These are phyloP conservation scores for Picea sitchensis DNA, from an alignment of 75 land plant species.

Conservation along the genomic window DNA sequence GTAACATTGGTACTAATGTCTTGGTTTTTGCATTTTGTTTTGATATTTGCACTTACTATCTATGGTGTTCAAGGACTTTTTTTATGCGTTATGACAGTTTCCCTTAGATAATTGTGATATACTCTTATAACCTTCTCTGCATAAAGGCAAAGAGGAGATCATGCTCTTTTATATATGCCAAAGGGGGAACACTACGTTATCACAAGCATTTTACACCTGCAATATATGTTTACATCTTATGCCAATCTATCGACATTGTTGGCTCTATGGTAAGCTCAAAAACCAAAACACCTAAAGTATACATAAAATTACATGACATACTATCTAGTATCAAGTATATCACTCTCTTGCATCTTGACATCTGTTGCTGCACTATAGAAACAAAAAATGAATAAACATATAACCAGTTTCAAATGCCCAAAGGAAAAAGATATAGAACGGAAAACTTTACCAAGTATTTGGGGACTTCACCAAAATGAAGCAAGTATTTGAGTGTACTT, in stretches of 20 bases:
- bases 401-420: neutral
- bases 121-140: too few species aligned
- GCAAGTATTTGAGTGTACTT: slow-evolving; percentile 79
- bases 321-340: neutral
- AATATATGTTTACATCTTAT: neutral
- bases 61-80: too few species aligned
- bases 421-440: neutral
- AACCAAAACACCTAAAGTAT: neutral
- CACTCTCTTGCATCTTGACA: neutral
- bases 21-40: too few species aligned
- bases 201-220: neutral
- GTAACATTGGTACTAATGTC: too few species aligned
- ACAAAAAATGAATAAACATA: neutral
- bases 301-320: neutral
- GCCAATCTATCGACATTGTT: neutral
- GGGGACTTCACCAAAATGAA: slow-evolving; percentile 84
- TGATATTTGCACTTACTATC: too few species aligned
- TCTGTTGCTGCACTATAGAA: neutral
- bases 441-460: slow-evolving; percentile 69
- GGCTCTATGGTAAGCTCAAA: neutral
- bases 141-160: too few species aligned
- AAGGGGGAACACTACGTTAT: too few species aligned
- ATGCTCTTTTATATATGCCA: too few species aligned
- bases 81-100: too few species aligned
- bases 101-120: too few species aligned